These are phyloP conservation scores for Carex myosuroides DNA, from an alignment of 176 grass and related monocot species.

Conservation along the genomic window DNA sequence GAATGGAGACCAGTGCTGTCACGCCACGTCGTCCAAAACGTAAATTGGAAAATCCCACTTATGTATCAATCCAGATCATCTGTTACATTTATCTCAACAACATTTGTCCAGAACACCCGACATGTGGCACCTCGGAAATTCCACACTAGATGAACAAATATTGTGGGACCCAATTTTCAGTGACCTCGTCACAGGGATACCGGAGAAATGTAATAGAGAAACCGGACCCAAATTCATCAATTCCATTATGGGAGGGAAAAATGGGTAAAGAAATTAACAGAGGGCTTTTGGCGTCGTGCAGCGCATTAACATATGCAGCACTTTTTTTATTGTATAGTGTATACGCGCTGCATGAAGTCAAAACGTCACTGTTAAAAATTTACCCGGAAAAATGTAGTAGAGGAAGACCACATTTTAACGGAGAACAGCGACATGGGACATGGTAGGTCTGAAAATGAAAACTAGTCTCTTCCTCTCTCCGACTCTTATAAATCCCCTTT, in stretches of 20 bases:
- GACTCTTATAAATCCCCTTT: not conserved
- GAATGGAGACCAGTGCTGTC: not conserved
- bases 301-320: too few relatives aligned
- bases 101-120: not conserved
- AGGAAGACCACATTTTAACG: not conserved
- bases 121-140: too few relatives aligned
- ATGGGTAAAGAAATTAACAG: too few relatives aligned
- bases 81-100: not conserved
- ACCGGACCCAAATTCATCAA: not conserved
- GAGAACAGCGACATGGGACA: not conserved
- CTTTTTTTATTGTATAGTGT: too few relatives aligned
- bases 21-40: not conserved
- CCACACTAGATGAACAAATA: too few relatives aligned
- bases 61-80: not conserved
- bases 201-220: not conserved
- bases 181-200: too few relatives aligned
- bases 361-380: too few relatives aligned
- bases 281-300: too few relatives aligned
- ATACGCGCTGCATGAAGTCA: too few relatives aligned
- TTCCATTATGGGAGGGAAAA: not conserved
- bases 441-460: slow-evolving; percentile 10
- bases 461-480: not conserved
- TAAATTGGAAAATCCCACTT: not conserved
- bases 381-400: not conserved
- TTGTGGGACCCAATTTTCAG: not conserved